Evolutionary conservation across 345 rosid species (phyloP).

Genomic region (Cardamine resedifolia): DNA sequence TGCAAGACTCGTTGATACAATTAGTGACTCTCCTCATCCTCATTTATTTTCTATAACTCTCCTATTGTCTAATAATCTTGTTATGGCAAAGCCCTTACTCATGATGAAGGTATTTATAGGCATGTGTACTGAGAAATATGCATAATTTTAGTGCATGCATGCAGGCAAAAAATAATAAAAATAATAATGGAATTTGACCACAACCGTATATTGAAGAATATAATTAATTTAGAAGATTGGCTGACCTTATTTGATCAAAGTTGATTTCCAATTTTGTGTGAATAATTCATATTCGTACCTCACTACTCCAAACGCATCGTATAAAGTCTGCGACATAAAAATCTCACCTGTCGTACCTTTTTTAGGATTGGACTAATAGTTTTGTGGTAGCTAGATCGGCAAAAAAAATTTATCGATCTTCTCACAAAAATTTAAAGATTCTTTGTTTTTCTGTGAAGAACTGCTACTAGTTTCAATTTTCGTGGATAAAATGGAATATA

Average conservation of each 20-base stretch:
- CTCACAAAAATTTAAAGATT: neutral
- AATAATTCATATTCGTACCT: constrained; percentile 27
- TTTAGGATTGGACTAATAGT: neutral
- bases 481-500: constrained; percentile 11
- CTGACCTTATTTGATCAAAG: constrained; percentile 6
- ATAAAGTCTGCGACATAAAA: neutral
- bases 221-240: constrained; percentile 8
- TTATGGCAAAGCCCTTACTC: constrained; percentile 6
- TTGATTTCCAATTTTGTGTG: constrained; percentile 14
- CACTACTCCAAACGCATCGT: constrained; percentile 17
- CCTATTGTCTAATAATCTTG: constrained; percentile 5
- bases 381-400: neutral
- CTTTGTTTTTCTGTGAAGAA: neutral
- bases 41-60: neutral
- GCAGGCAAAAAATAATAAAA: constrained; percentile 10
- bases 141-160: constrained; percentile 2
- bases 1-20: constrained; percentile 22
- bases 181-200: constrained; percentile 21
- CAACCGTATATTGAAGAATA: neutral
- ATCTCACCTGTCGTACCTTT: neutral
- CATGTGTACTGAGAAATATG: neutral
- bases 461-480: neutral
- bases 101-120: constrained; percentile 22
- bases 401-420: neutral
- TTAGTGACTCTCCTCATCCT: neutral